Conservation (phyloP, 768 basidiomycete genomes). For the Mycena filopes region DNA sequence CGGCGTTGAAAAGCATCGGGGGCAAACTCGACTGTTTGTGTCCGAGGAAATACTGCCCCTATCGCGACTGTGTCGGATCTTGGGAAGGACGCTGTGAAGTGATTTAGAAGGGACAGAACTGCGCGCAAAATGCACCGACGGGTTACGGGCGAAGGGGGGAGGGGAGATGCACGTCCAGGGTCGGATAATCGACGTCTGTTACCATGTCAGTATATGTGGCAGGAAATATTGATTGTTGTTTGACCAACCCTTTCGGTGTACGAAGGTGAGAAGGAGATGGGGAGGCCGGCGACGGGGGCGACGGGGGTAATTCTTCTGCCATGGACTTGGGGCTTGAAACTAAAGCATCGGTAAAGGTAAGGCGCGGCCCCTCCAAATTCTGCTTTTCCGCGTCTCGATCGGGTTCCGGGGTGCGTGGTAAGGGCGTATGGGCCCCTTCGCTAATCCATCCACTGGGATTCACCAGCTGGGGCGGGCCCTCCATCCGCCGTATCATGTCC, state of each 20-base stretch:
- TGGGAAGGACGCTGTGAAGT: constrained; percentile 43
- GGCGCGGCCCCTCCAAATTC: constrained; percentile 19
- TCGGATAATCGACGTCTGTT: constrained; percentile 51
- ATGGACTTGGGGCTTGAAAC: constrained; percentile 28
- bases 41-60: constrained; percentile 43
- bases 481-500: constrained; percentile 84
- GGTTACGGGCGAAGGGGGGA: constrained; percentile 44
- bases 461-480: constrained; percentile 72
- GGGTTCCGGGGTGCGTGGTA: neutral
- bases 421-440: constrained; percentile 49
- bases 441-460: constrained; percentile 81
- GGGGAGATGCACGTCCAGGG: constrained; percentile 44
- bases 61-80: constrained; percentile 49
- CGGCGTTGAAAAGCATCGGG: constrained; percentile 43
- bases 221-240: neutral
- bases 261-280: constrained; percentile 25
- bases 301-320: constrained; percentile 7
- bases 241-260: constrained; percentile 20
- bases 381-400: neutral
- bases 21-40: constrained; percentile 63
- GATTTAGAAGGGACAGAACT: neutral
- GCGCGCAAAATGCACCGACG: constrained; percentile 38
- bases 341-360: constrained; percentile 35
- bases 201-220: constrained; percentile 8
- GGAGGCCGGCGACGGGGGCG: constrained; percentile 21